Conservation (phyloP, 495 filamentous ascomycete genomes). For the Aspergillus cristatus region DNA sequence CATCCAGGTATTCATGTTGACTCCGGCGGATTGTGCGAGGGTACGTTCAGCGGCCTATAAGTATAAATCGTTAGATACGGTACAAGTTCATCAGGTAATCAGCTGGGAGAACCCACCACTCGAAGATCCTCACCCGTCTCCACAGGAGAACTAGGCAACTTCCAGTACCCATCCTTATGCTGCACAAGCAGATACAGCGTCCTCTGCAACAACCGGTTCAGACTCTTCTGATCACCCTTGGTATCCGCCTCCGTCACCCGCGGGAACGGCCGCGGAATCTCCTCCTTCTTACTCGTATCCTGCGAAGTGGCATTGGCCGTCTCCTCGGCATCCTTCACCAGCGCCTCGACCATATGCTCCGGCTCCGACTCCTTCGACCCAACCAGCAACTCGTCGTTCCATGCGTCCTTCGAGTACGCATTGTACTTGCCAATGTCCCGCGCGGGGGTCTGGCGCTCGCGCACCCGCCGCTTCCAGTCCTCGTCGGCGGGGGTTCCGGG, state of each 20-base stretch:
- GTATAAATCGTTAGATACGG: background rate
- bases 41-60: slow-evolving; percentile 70
- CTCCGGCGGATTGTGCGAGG: slow-evolving; percentile 64
- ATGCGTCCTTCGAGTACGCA: slow-evolving; percentile 64
- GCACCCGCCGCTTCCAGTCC: slow-evolving; percentile 84
- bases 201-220: slow-evolving; percentile 66
- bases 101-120: no score
- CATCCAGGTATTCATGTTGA: slow-evolving; percentile 99
- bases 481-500: slow-evolving; percentile 71
- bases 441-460: slow-evolving; percentile 62
- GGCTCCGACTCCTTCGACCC: slow-evolving; percentile 53
- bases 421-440: slow-evolving; percentile 83
- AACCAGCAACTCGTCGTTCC: slow-evolving; percentile 89
- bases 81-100: no score
- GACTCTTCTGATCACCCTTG: slow-evolving; percentile 59
- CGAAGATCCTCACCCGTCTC: slow-evolving; percentile 64
- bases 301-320: slow-evolving; percentile 54
- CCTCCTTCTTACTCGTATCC: slow-evolving; percentile 53
- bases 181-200: slow-evolving; percentile 80
- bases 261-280: slow-evolving; percentile 60
- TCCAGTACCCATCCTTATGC: slow-evolving; percentile 62
- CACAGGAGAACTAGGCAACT: slow-evolving; percentile 63
- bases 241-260: slow-evolving; percentile 74
- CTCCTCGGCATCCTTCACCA: slow-evolving; percentile 70
- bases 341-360: slow-evolving; percentile 50